Base-by-base conservation (phyloP, 495 filamentous ascomycete species). In the Xylaria flabelliformis region DNA sequence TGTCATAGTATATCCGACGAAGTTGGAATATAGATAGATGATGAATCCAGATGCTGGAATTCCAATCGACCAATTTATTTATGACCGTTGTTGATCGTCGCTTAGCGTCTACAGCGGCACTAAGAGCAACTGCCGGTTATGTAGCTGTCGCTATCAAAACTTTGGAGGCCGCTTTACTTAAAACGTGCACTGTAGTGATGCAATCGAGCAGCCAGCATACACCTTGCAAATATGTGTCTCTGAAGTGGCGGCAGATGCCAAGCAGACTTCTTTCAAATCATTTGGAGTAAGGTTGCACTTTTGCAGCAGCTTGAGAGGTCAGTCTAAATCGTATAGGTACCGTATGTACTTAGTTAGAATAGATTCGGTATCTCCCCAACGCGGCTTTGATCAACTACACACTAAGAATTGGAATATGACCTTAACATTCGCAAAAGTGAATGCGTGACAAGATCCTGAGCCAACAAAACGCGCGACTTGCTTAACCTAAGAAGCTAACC, bases 251-350 rank as follows among this genome's bases (percentile, higher is more conserved):
- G 34, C 42, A 48, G 9, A 48, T 48, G 63, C 63, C 63, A 48
- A 65, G 63, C 19, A 26, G 39, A 24, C 3, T 24, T 51, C 26
- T 51, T 36, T 51, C 64, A 66, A 48, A 66, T 66, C 64, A 66
- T 66, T 66, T 48, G 32, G 64, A 36, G 64, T 41, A 66, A 17
- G 39, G 39, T 44, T 29, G 39, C 42, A 17, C 21, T 32, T 24
- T 29, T 17, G 26, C 2, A 29, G 26, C 26, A 29, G 26, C 2
- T 29, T 29, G 26, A 29, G 26, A 29, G 26, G 26, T 36, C 1
- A 39, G 34, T 39, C 53, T n/a, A 13, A 32, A 32, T 32, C 13
- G 13, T 29, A 6, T 29, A n/a, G n/a, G n/a, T n/a, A n/a, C n/a
- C n/a, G n/a, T n/a, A n/a, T n/a, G n/a, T n/a, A n/a, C n/a, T n/a